A percentile compares a stretch with the other conserved stretches of the same genome.
phyloP scores from a whole-genome alignment of 495 filamentous ascomycete species.

The Penicillium longicatenatum region DNA sequence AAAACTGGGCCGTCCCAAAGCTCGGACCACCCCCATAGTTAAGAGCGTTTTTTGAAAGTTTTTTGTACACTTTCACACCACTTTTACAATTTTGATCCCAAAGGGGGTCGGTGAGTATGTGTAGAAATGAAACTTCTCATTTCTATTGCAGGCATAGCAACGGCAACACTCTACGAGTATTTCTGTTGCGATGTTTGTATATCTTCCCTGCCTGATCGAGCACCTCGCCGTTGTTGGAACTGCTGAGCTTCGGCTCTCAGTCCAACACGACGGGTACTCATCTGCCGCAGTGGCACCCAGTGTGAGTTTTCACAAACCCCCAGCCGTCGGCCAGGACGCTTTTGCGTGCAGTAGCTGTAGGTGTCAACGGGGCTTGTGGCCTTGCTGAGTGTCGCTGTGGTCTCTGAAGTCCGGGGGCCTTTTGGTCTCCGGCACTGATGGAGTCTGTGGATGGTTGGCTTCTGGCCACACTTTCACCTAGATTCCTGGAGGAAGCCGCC shows the following conservation, averaged over 20 bases:
- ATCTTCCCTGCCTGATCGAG: constrained; percentile 13
- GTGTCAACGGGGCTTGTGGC: not conserved
- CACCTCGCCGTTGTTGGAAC: constrained; percentile 4
- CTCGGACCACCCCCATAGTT: constrained; percentile 18
- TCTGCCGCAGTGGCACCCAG: not conserved
- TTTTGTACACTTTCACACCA: constrained; percentile 7
- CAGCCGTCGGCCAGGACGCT: not conserved
- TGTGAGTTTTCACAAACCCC: not conserved
- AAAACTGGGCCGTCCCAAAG: not conserved
- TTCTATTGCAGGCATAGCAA: not conserved
- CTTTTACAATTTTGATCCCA: constrained; percentile 1
- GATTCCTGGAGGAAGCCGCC: constrained; percentile 44
- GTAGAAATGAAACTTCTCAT: constrained; percentile 13
- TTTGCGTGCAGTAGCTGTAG: not conserved
- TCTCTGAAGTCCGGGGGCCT: constrained; percentile 24
- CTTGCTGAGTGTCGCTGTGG: not conserved
- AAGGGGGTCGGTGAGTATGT: constrained; percentile 24
- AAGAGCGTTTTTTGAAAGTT: constrained; percentile 10
- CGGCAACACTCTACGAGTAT: not conserved
- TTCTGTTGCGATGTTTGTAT: not conserved
- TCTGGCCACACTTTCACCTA: constrained; percentile 41
- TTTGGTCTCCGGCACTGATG: constrained; percentile 31
- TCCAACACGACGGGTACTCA: not conserved
- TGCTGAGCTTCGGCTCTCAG: not conserved
- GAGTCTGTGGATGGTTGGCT: constrained; percentile 57